These are phyloP conservation scores for Dioscorea cayenensis DNA, from an alignment of 116 monocot genomes.

Conservation along the genomic window DNA sequence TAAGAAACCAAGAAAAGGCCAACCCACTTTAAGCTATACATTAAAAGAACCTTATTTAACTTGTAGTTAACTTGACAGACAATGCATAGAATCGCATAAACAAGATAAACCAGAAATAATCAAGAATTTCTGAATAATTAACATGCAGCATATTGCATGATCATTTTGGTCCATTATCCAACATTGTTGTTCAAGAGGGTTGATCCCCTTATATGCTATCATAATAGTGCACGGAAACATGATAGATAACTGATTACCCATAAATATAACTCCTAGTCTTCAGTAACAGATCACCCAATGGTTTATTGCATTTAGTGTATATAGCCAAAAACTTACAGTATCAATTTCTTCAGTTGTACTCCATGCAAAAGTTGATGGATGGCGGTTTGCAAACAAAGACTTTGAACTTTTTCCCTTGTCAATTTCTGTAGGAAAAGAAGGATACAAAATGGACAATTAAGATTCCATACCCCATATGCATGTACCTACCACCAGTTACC, in stretches of 20 bases:
- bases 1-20: not conserved
- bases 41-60: too few species aligned
- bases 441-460: not conserved
- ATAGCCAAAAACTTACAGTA: slow-evolving; percentile 44
- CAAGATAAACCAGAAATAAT: too few species aligned
- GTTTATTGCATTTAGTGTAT: not conserved
- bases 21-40: not conserved
- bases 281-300: not conserved
- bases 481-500: too few species aligned
- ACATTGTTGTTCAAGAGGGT: too few species aligned
- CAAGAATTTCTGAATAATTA: too few species aligned
- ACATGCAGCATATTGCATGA: too few species aligned
- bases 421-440: slow-evolving; percentile 39
- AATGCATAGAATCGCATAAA: too few species aligned
- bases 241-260: not conserved
- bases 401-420: slow-evolving; percentile 37
- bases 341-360: slow-evolving; percentile 69
- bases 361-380: slow-evolving; percentile 70
- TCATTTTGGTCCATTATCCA: too few species aligned
- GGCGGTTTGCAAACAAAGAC: slow-evolving; percentile 59
- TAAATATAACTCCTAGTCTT: not conserved
- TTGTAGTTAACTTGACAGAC: too few species aligned
- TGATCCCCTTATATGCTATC: not conserved
- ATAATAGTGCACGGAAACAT: not conserved
- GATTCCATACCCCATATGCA: too few species aligned